These are phyloP conservation scores for Botrytis hyacinthi DNA, from an alignment of 2,329 filamentous ascomycete genomes.

Conservation along the genomic window DNA sequence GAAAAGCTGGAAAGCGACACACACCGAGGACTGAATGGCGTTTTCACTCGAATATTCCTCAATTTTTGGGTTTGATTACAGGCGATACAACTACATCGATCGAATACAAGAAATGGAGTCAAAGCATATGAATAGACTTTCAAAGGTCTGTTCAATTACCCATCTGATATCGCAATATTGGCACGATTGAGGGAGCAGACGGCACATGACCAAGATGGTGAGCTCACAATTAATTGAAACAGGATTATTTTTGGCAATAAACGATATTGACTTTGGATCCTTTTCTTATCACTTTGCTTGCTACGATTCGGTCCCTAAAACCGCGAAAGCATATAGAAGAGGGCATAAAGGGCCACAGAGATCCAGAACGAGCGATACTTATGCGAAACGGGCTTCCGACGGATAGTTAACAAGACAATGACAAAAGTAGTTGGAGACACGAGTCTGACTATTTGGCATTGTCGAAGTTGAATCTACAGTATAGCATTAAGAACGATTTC, in stretches of 20 bases:
- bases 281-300: accelerated
- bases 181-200: not conserved
- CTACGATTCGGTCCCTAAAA: not conserved
- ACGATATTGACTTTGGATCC: not conserved
- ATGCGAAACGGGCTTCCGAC: not conserved
- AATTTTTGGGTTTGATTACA: not conserved
- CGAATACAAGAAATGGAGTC: not conserved
- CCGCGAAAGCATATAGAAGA: not conserved
- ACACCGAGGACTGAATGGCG: not conserved
- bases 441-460: not conserved
- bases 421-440: not conserved
- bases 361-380: not conserved
- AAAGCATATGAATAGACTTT: not conserved
- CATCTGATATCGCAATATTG: not conserved
- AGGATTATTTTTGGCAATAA: not conserved
- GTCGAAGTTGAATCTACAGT: not conserved
- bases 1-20: not conserved
- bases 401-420: not conserved
- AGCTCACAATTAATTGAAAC: not conserved
- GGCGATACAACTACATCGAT: not conserved
- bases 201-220: not conserved
- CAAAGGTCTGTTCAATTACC: not conserved
- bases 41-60: not conserved
- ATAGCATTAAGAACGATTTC: not conserved
- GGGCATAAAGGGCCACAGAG: accelerated